A percentile compares a stretch with the other conserved stretches of the same genome.
Conservation (phyloP, 805 yeast species). For the Grigorovia humatica region DNA sequence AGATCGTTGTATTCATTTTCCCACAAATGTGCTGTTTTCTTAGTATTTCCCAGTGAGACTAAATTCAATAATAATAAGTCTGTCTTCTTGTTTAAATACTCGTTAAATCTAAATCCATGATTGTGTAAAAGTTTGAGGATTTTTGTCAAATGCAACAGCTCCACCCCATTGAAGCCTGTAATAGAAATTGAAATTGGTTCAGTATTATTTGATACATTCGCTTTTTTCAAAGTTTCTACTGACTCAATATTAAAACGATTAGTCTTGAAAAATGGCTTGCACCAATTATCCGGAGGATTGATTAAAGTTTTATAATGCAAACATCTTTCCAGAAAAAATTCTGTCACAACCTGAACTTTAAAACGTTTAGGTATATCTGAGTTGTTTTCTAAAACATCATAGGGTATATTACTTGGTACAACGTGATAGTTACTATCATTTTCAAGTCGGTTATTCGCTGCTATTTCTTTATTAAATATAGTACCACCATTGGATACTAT, state of each 20-base stretch:
- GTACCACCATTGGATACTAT: constrained; percentile 21
- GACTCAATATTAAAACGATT: constrained; percentile 20
- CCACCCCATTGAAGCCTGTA: constrained; percentile 73
- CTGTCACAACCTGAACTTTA: constrained; percentile 41
- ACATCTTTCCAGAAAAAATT: constrained; percentile 73
- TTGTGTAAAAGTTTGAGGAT: constrained; percentile 43
- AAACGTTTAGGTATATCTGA: neutral
- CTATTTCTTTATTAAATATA: neutral
- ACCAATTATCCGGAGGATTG: constrained; percentile 49
- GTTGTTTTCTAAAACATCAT: constrained; percentile 4
- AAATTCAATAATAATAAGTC: constrained; percentile 25
- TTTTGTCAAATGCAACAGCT: constrained; percentile 57
- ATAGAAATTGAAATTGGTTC: constrained; percentile 33
- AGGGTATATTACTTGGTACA: constrained; percentile 17
- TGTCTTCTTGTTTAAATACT: constrained; percentile 21
- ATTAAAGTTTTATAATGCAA: constrained; percentile 42
- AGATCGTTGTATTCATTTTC: constrained; percentile 22
- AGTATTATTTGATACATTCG: neutral
- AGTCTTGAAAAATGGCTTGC: constrained; percentile 36
- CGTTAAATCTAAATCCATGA: constrained; percentile 18
- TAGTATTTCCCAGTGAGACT: constrained; percentile 21
- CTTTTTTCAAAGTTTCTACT: constrained; percentile 14
- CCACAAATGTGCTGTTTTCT: constrained; percentile 20
- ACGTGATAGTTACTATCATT: constrained; percentile 5
- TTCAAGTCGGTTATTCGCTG: neutral